Evolutionary conservation across 148 eudicot genomes (phyloP).

Genomic region (Linanthus parryae): DNA sequence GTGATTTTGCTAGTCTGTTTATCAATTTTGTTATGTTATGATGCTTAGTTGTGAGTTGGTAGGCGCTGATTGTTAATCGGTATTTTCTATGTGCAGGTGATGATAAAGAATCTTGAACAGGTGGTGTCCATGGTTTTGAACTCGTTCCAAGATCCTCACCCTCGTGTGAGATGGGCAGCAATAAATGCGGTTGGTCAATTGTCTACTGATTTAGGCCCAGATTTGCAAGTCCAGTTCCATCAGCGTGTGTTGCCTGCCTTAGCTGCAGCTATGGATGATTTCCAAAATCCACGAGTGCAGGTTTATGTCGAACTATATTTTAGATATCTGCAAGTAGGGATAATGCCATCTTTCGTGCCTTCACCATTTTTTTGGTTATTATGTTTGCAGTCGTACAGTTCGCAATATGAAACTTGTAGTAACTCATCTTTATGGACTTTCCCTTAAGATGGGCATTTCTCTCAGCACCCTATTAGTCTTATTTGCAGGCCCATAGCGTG

Average conservation of each 20-base stretch:
- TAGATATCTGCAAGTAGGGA: too few species aligned
- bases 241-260: slow-evolving; percentile 67
- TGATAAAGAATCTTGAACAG: slow-evolving; percentile 74
- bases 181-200: slow-evolving; percentile 87
- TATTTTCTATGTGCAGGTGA: slow-evolving; percentile 44
- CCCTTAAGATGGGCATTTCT: too few species aligned
- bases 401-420: too few species aligned
- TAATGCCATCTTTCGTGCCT: too few species aligned
- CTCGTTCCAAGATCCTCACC: slow-evolving; percentile 75
- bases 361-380: too few species aligned
- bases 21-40: neutral
- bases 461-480: too few species aligned
- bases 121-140: slow-evolving; percentile 67
- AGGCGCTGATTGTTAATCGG: too few species aligned
- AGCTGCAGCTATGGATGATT: slow-evolving; percentile 80
- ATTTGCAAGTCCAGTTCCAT: slow-evolving; percentile 72
- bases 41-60: neutral
- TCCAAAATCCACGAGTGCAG: slow-evolving; percentile 84
- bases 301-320: too few species aligned
- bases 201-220: slow-evolving; percentile 87
- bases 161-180: slow-evolving; percentile 94
- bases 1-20: neutral
- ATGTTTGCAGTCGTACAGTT: too few species aligned
- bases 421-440: too few species aligned
- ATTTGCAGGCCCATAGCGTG: too few species aligned